A percentile compares a stretch with the other conserved stretches of the same genome.
Evolutionary conservation across 2,329 filamentous ascomycete species (phyloP).

Genomic region (Fusarium globosum): DNA sequence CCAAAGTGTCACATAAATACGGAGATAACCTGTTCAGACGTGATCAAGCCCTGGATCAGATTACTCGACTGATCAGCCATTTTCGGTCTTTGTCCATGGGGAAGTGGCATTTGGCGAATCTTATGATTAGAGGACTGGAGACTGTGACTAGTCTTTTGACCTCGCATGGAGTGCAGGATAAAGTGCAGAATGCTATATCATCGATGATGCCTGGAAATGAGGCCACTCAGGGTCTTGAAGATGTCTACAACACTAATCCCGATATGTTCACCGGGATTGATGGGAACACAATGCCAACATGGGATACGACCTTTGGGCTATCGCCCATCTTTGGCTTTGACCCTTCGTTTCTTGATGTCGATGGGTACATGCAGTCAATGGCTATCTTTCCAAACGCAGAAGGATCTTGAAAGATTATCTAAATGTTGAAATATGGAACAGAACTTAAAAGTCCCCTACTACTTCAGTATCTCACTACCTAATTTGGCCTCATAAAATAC

Average conservation of each 20-base stretch:
- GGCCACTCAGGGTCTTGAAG: not conserved
- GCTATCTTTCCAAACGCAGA: constrained; percentile 24
- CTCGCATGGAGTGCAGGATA: not conserved
- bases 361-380: constrained; percentile 35
- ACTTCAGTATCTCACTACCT: too few relatives aligned
- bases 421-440: too few relatives aligned
- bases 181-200: not conserved
- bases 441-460: too few relatives aligned
- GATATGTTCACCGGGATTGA: constrained; percentile 24
- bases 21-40: constrained; percentile 53
- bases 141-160: constrained; percentile 34
- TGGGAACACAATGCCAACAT: constrained; percentile 28
- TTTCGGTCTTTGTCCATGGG: constrained; percentile 56
- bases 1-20: constrained; percentile 59
- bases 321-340: constrained; percentile 47
- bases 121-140: constrained; percentile 59
- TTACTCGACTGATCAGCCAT: constrained; percentile 51
- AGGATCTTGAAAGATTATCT: not conserved
- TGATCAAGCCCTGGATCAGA: constrained; percentile 51
- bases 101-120: constrained; percentile 57
- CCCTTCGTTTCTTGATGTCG: constrained; percentile 28
- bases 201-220: not conserved
- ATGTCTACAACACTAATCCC: not conserved
- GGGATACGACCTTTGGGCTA: constrained; percentile 45
- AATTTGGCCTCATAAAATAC: too few relatives aligned